phyloP scores from a whole-genome alignment of 306 rosid species.

The Corylus avellana region DNA sequence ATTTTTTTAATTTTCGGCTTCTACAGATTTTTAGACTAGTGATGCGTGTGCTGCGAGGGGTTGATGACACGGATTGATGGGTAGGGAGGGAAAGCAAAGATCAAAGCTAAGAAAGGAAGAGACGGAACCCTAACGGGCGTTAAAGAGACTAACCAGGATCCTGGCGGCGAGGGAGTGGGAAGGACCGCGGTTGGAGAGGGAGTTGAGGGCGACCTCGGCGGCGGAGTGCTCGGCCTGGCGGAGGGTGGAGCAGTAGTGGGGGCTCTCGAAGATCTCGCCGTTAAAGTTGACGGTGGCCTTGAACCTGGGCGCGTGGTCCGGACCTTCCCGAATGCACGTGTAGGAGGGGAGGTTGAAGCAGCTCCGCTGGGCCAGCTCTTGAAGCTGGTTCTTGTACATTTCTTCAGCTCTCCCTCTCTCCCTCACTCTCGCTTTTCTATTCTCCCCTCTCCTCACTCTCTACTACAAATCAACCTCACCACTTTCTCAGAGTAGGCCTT shows the following conservation, averaged over 20 bases:
- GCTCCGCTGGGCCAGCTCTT: constrained; percentile 98
- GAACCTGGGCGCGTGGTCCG: constrained; percentile 98
- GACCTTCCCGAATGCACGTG: constrained; percentile 94
- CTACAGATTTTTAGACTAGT: neutral
- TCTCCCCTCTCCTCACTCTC: neutral
- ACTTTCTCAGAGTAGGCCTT: constrained; percentile 2
- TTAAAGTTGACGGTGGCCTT: constrained; percentile 94
- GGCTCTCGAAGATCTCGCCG: constrained; percentile 94
- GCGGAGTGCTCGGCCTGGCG: constrained; percentile 99
- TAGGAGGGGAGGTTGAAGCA: constrained; percentile 97
- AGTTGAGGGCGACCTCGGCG: constrained; percentile 94
- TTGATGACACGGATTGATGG: constrained; percentile 24
- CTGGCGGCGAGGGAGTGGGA: constrained; percentile 93
- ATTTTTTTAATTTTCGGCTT: neutral
- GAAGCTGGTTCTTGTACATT: constrained; percentile 99
- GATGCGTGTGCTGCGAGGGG: neutral
- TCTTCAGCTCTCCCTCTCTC: constrained; percentile 39
- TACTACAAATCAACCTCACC: neutral
- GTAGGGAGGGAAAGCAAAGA: neutral
- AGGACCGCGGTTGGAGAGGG: constrained; percentile 86
- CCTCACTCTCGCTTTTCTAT: constrained; percentile 19
- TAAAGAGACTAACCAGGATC: constrained; percentile 65
- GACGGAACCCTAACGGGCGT: constrained; percentile 24
- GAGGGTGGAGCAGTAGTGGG: constrained; percentile 81
- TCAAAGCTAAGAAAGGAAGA: neutral